Base-by-base conservation (phyloP, 129 eudicot genomes). In the Daucus carota region DNA sequence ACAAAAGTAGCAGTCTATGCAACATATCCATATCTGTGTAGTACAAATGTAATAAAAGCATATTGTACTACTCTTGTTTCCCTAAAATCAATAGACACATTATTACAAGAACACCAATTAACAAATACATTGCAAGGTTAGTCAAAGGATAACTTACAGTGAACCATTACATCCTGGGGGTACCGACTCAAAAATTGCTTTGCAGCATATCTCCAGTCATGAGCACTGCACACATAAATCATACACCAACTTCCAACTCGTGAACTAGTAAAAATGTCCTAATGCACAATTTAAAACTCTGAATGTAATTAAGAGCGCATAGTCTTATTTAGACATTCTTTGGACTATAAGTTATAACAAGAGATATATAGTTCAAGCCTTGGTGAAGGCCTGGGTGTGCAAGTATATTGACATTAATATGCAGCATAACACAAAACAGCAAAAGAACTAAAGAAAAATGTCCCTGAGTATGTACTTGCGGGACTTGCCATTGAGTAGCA, bases 151-250 rank as follows among this genome's bases (percentile, higher is more conserved):
- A 71, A 71, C 98, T 92, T 80, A 93, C 98, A 86, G 80, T 93
- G 97, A 54, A 93, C 98, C 29, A 90, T 74, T 71, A 90, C 75
- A 76, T 93, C 90, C 46, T 77, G 74, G 0, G 97, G 98, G 79
- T 90, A 84, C 31, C 79, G 85, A 90, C 90, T 90, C 72, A 90
- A 70, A 76, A 93, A 88, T 76, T 93, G 92, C 80, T 87, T 88
- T 44, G 97, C 98, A 33, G 91, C 87, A 87, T 48, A 93, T 72
- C 88, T 90, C 98, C 98, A 93, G 68, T 93, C 76, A 69, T 90
- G 79, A 81, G 97, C 92, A 84, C 98, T 93, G 86, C 82, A 77
- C 47, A 70, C 34, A 73, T 76, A 54, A 33, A 31, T 16, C 28
- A 33, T 67, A 67, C 12, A 1, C 41, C 72, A 29, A 45, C 34